Evolutionary conservation across 169 alveolate species (phyloP).

Genomic region (Plasmodium gonderi): DNA sequence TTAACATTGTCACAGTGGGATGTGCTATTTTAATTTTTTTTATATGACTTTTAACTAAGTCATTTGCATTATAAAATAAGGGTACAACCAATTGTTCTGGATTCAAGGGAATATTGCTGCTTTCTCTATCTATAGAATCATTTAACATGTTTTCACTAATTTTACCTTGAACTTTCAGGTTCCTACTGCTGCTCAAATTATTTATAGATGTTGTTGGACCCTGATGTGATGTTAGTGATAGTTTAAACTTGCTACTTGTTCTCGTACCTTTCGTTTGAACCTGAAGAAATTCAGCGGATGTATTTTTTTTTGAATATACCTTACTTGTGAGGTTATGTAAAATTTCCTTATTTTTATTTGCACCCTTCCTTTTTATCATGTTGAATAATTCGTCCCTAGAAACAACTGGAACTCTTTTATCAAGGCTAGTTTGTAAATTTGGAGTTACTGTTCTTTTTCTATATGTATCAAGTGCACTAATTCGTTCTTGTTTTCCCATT

Average conservation of each 20-base stretch:
- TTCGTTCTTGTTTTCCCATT: background rate
- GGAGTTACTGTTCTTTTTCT: conserved; percentile 46
- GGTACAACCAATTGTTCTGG: background rate
- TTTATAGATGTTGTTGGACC: background rate
- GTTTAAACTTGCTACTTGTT: background rate
- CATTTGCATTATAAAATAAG: background rate
- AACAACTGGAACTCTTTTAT: conserved; percentile 25
- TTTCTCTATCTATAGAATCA: background rate
- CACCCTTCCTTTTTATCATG: background rate
- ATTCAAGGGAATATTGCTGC: background rate
- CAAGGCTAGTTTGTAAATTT: background rate
- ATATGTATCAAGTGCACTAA: background rate
- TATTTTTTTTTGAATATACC: background rate
- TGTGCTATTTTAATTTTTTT: conserved; percentile 13
- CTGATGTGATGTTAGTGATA: background rate
- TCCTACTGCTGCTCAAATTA: background rate
- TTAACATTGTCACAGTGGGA: conserved; percentile 31
- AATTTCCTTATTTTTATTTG: background rate
- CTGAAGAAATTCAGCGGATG: background rate
- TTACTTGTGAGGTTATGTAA: background rate
- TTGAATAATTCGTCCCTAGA: conserved; percentile 39
- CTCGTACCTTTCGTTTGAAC: background rate
- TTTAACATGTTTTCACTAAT: background rate
- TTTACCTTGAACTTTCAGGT: background rate
- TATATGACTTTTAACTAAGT: background rate